phyloP scores from a whole-genome alignment of 768 basidiomycete species.

The Suillus alpinus region DNA sequence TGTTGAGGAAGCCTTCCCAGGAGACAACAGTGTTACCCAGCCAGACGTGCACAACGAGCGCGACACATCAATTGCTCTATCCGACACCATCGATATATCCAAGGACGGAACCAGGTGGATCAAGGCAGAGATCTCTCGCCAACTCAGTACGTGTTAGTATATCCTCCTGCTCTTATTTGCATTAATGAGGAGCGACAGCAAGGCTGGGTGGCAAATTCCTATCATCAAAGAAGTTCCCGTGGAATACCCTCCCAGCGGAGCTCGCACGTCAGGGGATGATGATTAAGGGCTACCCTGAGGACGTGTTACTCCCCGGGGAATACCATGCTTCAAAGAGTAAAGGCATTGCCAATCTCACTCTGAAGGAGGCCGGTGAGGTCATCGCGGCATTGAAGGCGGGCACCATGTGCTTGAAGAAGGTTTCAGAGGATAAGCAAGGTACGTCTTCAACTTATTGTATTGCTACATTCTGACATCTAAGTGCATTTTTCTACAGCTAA shows the following conservation, averaged over 20 bases:
- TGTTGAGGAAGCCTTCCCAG: neutral
- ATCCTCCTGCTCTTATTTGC: neutral
- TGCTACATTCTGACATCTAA: neutral
- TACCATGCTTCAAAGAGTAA: conserved; percentile 6
- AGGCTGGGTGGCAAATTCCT: conserved; percentile 4
- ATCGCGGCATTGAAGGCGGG: neutral
- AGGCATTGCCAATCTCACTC: conserved; percentile 4
- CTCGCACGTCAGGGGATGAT: neutral
- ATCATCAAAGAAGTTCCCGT: conserved; percentile 3
- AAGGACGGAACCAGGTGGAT: neutral
- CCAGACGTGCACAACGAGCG: neutral
- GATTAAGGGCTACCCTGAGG: neutral
- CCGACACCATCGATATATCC: neutral
- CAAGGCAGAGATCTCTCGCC: neutral
- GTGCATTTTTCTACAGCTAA: neutral
- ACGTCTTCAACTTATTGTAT: neutral
- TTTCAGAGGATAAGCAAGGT: neutral
- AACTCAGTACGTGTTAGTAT: neutral
- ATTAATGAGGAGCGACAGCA: neutral
- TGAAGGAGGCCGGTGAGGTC: neutral
- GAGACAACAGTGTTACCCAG: neutral
- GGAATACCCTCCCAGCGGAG: conserved; percentile 5
- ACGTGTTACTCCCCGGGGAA: neutral
- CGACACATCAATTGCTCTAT: neutral
- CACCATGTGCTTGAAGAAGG: neutral